Conservation (phyloP, 2,329 filamentous ascomycete genomes). For the Diaporthe ilicicola region DNA sequence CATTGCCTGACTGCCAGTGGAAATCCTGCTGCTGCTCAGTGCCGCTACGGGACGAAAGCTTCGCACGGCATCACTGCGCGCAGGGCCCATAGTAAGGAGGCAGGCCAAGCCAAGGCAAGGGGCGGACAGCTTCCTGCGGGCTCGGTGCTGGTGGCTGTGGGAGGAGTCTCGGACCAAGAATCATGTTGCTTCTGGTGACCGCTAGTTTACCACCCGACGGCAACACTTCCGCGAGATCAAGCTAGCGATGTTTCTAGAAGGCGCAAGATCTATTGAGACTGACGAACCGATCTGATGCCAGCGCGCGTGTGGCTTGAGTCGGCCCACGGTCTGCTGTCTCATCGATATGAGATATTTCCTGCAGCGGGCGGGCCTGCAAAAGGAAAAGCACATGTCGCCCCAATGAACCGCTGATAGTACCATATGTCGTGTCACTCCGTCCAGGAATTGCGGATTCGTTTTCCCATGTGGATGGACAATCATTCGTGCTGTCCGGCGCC, state of each 20-base stretch:
- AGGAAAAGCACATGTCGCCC: background rate
- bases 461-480: slow-evolving; percentile 8
- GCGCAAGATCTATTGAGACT: background rate
- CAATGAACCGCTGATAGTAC: background rate
- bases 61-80: slow-evolving; percentile 8
- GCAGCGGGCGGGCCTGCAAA: background rate
- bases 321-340: slow-evolving; percentile 8
- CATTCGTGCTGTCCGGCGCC: background rate
- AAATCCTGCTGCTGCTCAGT: slow-evolving; percentile 17
- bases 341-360: slow-evolving; percentile 3
- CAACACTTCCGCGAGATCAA: slow-evolving; percentile 7
- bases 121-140: slow-evolving; percentile 7
- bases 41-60: slow-evolving; percentile 11
- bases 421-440: slow-evolving; percentile 7
- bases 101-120: slow-evolving; percentile 6
- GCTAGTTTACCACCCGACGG: slow-evolving; percentile 18
- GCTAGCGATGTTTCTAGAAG: slow-evolving; percentile 22
- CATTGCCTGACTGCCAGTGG: slow-evolving; percentile 25
- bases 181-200: slow-evolving; percentile 15
- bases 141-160: slow-evolving; percentile 13
- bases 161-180: background rate
- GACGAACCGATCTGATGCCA: background rate
- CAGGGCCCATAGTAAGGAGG: background rate
- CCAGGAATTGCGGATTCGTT: background rate
- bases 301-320: slow-evolving; percentile 5